Evolutionary conservation across 129 eudicot species (phyloP).

Genomic region (Lonicera japonica): DNA sequence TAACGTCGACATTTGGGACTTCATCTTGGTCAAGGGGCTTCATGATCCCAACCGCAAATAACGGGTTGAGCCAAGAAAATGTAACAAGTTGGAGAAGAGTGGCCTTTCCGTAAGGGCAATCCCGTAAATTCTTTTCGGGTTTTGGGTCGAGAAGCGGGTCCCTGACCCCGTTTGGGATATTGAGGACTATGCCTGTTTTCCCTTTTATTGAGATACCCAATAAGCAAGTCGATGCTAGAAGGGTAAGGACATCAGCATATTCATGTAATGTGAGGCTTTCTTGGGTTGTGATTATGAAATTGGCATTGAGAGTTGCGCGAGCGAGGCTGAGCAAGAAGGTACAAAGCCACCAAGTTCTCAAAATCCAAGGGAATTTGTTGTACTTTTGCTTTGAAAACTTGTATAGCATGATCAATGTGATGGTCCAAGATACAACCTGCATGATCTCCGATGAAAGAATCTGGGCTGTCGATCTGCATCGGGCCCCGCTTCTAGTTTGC

Average conservation of each 20-base stretch:
- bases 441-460: conserved; percentile 46
- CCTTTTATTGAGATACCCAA: conserved; percentile 54
- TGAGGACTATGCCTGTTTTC: conserved; percentile 36
- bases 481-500: conserved; percentile 28
- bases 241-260: conserved; percentile 34
- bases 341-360: conserved; percentile 83
- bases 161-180: conserved; percentile 22
- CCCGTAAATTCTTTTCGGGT: conserved; percentile 33
- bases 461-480: conserved; percentile 30
- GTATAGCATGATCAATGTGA: conserved; percentile 40
- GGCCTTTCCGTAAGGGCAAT: conserved; percentile 71
- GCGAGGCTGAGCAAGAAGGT: conserved; percentile 54
- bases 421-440: conserved; percentile 60
- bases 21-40: conserved; percentile 86
- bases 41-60: conserved; percentile 56
- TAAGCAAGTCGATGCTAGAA: conserved; percentile 49
- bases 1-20: conserved; percentile 65
- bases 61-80: conserved; percentile 85
- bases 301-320: conserved; percentile 42
- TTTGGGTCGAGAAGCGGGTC: conserved; percentile 55
- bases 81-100: conserved; percentile 64
- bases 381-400: conserved; percentile 25
- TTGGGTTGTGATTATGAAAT: conserved; percentile 27
- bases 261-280: conserved; percentile 30
- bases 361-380: conserved; percentile 49